These are phyloP conservation scores for Pyrenochaeta sp. DNA, from an alignment of 2,329 filamentous ascomycete genomes.

Conservation along the genomic window DNA sequence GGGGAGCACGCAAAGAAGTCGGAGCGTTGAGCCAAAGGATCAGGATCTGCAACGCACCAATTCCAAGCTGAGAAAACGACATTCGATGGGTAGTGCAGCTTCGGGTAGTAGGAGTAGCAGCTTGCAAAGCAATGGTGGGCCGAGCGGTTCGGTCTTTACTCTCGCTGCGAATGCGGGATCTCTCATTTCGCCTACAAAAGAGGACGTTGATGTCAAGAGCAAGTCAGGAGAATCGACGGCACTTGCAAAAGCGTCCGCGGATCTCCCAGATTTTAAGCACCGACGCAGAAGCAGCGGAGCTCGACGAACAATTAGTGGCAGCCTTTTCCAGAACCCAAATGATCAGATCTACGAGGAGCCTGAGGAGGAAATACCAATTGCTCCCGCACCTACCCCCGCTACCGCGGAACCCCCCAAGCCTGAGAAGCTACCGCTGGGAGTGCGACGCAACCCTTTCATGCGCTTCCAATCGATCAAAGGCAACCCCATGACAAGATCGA, in stretches of 20 bases:
- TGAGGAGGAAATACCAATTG: conserved; percentile 56
- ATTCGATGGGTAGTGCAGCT: conserved; percentile 47
- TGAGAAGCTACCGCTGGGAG: conserved; percentile 55
- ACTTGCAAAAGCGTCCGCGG: conserved; percentile 42
- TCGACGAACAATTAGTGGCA: conserved; percentile 75
- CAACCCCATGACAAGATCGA: conserved; percentile 53
- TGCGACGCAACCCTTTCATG: conserved; percentile 72
- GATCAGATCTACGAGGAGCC: conserved; percentile 93
- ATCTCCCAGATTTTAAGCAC: conserved; percentile 39
- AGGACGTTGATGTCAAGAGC: conserved; percentile 12
- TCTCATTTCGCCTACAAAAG: conserved; percentile 32
- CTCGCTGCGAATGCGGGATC: conserved; percentile 13
- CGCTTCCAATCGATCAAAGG: conserved; percentile 65
- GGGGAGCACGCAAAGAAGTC: conserved; percentile 71
- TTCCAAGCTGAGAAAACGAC: conserved; percentile 45
- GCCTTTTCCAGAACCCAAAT: conserved; percentile 72
- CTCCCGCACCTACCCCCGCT: conserved; percentile 37
- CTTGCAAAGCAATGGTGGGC: conserved; percentile 46
- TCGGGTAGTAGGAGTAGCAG: conserved; percentile 49
- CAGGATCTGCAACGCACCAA: conserved; percentile 43
- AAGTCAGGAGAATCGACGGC: conserved; percentile 42
- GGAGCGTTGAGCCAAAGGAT: conserved; percentile 48
- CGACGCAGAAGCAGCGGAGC: conserved; percentile 69
- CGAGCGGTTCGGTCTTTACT: conserved; percentile 41
- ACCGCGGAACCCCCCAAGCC: conserved; percentile 41